Evolutionary conservation across 768 basidiomycete species (phyloP).

Genomic region (Mycena rebaudengoi): DNA sequence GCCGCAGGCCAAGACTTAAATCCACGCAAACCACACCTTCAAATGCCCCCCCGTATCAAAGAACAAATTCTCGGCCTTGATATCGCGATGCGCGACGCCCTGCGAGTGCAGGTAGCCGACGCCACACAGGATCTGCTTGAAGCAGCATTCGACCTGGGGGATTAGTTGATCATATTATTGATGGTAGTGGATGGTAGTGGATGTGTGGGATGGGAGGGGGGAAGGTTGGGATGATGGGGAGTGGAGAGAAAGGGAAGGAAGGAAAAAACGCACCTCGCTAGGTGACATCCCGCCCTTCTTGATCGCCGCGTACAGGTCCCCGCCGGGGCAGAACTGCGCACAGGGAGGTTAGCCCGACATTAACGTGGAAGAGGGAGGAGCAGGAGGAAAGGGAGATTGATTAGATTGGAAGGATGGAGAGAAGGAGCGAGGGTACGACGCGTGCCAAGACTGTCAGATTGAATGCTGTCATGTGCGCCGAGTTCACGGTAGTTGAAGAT

Average conservation of each 20-base stretch:
- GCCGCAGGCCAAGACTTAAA: too few relatives aligned
- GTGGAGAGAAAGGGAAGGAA: neutral
- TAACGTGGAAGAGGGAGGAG: too few relatives aligned
- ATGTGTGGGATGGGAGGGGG: too few relatives aligned
- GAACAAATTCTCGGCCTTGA: slow-evolving; percentile 97
- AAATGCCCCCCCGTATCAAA: slow-evolving; percentile 92
- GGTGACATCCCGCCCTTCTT: slow-evolving; percentile 77
- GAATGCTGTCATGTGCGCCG: too few relatives aligned
- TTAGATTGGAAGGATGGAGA: too few relatives aligned
- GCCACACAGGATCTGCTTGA: slow-evolving; percentile 93
- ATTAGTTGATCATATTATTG: slow-evolving; percentile 45
- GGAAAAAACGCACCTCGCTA: slow-evolving; percentile 5
- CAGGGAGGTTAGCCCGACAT: too few relatives aligned
- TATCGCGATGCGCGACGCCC: slow-evolving; percentile 96
- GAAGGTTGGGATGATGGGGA: too few relatives aligned
- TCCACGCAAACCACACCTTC: slow-evolving; percentile 75
- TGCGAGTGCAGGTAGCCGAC: slow-evolving; percentile 93
- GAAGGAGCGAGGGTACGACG: too few relatives aligned
- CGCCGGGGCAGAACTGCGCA: slow-evolving; percentile 85
- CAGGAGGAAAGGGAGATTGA: too few relatives aligned
- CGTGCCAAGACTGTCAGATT: too few relatives aligned
- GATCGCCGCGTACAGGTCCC: slow-evolving; percentile 97
- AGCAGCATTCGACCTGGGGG: slow-evolving; percentile 95
- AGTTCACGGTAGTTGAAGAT: too few relatives aligned
- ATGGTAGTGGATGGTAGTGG: too few relatives aligned